Percentiles rank a stretch among this genome's conserved stretches.
Evolutionary conservation across 495 filamentous ascomycete genomes (phyloP).

Genomic region (Aspergillus cristatus): DNA sequence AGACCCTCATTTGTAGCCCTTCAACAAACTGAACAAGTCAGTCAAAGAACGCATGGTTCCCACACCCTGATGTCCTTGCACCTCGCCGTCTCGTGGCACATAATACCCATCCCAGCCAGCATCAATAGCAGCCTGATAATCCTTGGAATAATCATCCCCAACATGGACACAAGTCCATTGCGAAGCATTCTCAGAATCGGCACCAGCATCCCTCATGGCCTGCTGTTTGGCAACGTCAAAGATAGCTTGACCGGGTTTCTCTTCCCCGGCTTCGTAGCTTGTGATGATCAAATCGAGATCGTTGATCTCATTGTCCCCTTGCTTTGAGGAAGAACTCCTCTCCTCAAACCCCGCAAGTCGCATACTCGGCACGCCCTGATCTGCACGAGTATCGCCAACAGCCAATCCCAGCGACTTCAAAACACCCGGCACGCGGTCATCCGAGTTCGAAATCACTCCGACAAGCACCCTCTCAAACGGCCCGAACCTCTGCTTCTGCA

Average conservation of each 20-base stretch:
- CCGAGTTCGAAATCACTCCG: constrained; percentile 71
- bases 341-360: constrained; percentile 34
- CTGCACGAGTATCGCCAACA: constrained; percentile 35
- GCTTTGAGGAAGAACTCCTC: background rate
- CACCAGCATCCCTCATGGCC: constrained; percentile 15
- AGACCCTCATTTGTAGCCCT: no score
- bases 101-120: constrained; percentile 58
- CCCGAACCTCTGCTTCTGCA: constrained; percentile 2
- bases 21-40: constrained; percentile 12
- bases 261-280: constrained; percentile 63
- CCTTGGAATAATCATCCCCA: constrained; percentile 58
- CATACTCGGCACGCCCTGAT: constrained; percentile 23
- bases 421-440: constrained; percentile 56
- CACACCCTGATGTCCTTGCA: constrained; percentile 5
- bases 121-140: constrained; percentile 47
- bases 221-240: constrained; percentile 51
- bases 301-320: background rate
- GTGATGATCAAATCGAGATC: constrained; percentile 61
- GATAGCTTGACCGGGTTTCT: constrained; percentile 57
- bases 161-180: constrained; percentile 54
- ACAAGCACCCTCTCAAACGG: constrained; percentile 35
- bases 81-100: constrained; percentile 28
- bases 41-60: constrained; percentile 20
- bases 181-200: constrained; percentile 3
- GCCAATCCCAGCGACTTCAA: constrained; percentile 51